Conservation (phyloP, 352 stramenopile genomes). For the Phytophthora hibernalis region DNA sequence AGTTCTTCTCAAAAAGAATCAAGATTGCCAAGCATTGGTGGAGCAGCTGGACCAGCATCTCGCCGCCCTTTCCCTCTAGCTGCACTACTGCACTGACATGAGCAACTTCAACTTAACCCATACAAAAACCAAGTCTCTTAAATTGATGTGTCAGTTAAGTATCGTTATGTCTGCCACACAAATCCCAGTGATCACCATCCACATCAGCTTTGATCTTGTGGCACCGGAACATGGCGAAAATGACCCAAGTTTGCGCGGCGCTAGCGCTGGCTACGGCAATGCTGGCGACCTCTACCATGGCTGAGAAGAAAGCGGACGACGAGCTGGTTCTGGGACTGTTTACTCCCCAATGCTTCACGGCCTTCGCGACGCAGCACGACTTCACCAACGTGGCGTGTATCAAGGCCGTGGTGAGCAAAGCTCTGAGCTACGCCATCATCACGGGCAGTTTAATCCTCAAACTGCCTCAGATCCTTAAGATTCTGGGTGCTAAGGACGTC, state of each 20-base stretch:
- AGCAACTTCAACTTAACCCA: constrained; percentile 25
- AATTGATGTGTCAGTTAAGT: background rate
- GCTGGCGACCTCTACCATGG: constrained; percentile 9
- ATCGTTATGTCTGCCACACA: constrained; percentile 9
- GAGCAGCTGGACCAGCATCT: background rate
- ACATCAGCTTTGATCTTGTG: constrained; percentile 1
- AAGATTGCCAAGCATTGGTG: background rate
- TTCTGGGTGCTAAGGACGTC: constrained; percentile 79
- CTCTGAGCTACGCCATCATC: constrained; percentile 90
- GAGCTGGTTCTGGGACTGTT: constrained; percentile 79
- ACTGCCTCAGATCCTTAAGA: constrained; percentile 92
- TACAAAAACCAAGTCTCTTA: constrained; percentile 10
- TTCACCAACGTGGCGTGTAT: constrained; percentile 85
- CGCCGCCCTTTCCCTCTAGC: too few relatives aligned
- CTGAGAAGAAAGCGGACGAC: constrained; percentile 28
- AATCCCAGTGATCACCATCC: constrained; percentile 2
- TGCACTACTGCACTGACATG: too few relatives aligned
- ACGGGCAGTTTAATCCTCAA: constrained; percentile 87
- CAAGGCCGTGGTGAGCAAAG: constrained; percentile 87
- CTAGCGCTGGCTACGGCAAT: constrained; percentile 27
- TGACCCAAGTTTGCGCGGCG: constrained; percentile 17
- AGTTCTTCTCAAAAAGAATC: constrained; percentile 4
- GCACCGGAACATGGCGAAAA: constrained; percentile 19
- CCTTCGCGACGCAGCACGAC: constrained; percentile 83
- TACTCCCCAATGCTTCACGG: constrained; percentile 80